Conservation (phyloP, 805 yeast genomes). For the Metschnikowia proteae region DNA sequence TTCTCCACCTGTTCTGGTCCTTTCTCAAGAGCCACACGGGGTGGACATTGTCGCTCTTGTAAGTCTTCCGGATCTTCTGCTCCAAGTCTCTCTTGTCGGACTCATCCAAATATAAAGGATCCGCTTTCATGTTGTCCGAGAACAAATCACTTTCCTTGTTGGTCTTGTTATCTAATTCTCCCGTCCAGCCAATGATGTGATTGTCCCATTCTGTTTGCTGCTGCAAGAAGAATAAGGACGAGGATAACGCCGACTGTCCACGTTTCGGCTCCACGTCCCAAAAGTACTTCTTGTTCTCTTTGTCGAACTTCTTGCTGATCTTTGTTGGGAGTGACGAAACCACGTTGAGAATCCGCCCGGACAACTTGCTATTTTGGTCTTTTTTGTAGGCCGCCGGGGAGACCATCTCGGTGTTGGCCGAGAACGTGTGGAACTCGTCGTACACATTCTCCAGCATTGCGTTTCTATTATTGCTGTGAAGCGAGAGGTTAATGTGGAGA, state of each 20-base stretch:
- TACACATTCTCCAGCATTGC: constrained; percentile 14
- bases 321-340: constrained; percentile 67
- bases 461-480: not conserved
- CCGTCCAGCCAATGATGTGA: constrained; percentile 92
- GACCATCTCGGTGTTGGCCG: constrained; percentile 19
- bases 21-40: constrained; percentile 87
- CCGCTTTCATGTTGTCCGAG: constrained; percentile 40
- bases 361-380: constrained; percentile 34
- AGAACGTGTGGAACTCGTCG: constrained; percentile 22
- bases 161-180: constrained; percentile 57
- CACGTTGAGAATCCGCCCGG: constrained; percentile 66
- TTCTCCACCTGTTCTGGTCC: constrained; percentile 81
- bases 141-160: constrained; percentile 16
- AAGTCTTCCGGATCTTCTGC: constrained; percentile 41
- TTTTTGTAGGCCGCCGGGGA: constrained; percentile 29
- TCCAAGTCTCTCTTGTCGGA: constrained; percentile 54
- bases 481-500: not conserved
- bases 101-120: constrained; percentile 57
- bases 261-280: constrained; percentile 65
- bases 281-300: constrained; percentile 26
- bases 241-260: constrained; percentile 82
- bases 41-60: constrained; percentile 53
- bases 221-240: constrained; percentile 63
- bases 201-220: constrained; percentile 80
- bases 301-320: constrained; percentile 40